Evolutionary conservation across 768 basidiomycete genomes (phyloP).

Genomic region (Boletus vermiculosoides): DNA sequence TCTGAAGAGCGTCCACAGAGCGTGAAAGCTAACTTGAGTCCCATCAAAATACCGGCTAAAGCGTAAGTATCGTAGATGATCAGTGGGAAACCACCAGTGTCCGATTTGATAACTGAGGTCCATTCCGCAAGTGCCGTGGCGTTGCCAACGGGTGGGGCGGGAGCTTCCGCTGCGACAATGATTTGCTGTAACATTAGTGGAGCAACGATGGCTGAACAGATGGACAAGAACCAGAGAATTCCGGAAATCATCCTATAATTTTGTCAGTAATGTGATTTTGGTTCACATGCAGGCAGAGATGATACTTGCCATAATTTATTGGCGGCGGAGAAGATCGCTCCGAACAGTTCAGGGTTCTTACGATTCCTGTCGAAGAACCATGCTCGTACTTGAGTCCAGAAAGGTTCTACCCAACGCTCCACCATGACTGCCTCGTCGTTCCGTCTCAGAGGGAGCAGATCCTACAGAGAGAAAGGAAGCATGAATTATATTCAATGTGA

Average conservation of each 20-base stretch:
- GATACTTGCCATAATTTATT: conserved; percentile 14
- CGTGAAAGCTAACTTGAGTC: conserved; percentile 23
- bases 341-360: conserved; percentile 18
- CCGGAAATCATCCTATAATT: conserved; percentile 24
- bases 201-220: conserved; percentile 20
- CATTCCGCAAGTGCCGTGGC: conserved; percentile 24
- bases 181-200: conserved; percentile 30
- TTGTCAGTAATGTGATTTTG: not conserved
- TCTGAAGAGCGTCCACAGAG: conserved; percentile 30
- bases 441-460: conserved; percentile 26
- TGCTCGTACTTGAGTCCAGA: conserved; percentile 23
- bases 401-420: conserved; percentile 25
- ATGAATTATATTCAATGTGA: conserved; percentile 17
- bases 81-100: conserved; percentile 32
- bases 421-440: conserved; percentile 25
- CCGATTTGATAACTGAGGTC: conserved; percentile 15
- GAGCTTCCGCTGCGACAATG: conserved; percentile 24
- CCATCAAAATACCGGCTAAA: conserved; percentile 25
- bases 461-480: conserved; percentile 15
- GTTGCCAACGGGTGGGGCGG: conserved; percentile 16
- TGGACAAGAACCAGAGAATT: conserved; percentile 30
- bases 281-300: not conserved
- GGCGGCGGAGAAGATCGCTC: conserved; percentile 17
- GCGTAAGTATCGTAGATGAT: conserved; percentile 26
- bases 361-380: conserved; percentile 19